Evolutionary conservation across 805 yeast genomes (phyloP).

Genomic region (Pichia eremophila): DNA sequence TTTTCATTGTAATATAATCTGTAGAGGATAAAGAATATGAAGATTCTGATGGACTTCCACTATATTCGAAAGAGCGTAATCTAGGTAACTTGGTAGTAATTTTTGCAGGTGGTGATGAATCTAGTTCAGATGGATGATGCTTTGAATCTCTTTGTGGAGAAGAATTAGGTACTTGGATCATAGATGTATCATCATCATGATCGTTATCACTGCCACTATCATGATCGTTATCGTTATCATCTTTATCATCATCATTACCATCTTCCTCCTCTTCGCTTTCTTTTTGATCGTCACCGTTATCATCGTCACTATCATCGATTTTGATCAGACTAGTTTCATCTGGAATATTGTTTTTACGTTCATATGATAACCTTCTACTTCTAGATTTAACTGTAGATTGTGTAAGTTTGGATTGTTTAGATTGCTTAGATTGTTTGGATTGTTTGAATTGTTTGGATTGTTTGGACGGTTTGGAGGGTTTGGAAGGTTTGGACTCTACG

Average conservation of each 20-base stretch:
- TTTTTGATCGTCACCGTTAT: background rate
- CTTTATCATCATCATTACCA: background rate
- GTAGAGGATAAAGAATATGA: background rate
- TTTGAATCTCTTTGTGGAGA: constrained; percentile 27
- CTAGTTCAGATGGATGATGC: constrained; percentile 9
- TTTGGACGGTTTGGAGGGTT: too few species aligned
- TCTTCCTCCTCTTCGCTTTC: background rate
- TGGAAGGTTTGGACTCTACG: too few species aligned
- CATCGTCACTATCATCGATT: background rate
- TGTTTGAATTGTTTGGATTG: too few species aligned
- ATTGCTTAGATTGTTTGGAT: too few species aligned
- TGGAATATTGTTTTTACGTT: background rate
- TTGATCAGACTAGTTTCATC: too few species aligned
- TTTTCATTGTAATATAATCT: constrained; percentile 23
- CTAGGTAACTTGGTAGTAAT: constrained; percentile 22
- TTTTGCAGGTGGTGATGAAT: constrained; percentile 18
- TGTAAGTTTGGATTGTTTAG: too few species aligned
- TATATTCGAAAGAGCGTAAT: constrained; percentile 28
- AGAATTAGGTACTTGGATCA: constrained; percentile 42
- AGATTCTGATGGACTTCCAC: background rate
- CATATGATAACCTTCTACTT: too few species aligned
- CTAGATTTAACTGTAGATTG: too few species aligned
- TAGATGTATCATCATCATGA: constrained; percentile 10
- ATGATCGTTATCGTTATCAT: background rate
- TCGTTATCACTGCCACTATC: background rate